Percentiles rank a stretch among this genome's conserved stretches.
phyloP scores from a whole-genome alignment of 2,329 filamentous ascomycete genomes.

The Trichophyton benhamiae region DNA sequence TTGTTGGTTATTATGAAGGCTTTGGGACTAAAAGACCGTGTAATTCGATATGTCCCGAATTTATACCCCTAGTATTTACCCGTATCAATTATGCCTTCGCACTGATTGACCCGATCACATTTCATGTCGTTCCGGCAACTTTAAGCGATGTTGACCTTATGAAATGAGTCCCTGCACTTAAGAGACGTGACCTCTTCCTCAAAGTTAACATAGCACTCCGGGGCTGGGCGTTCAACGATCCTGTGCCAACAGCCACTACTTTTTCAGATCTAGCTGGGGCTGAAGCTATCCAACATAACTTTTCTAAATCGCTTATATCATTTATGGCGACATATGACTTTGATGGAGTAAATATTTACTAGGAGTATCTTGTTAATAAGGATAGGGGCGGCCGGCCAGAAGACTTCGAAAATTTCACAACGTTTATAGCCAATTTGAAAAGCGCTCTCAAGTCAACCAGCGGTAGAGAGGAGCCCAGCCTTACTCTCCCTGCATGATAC shows the following conservation, averaged over 20 bases:
- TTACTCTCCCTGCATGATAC: constrained; percentile 12
- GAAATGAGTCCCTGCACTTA: constrained; percentile 19
- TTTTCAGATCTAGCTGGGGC: constrained; percentile 17
- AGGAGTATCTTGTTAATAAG: constrained; percentile 30
- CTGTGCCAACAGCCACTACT: constrained; percentile 15
- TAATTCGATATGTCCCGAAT: constrained; percentile 12
- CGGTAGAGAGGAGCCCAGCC: constrained; percentile 9
- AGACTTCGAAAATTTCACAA: constrained; percentile 26
- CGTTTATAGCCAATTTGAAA: constrained; percentile 15
- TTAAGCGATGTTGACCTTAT: constrained; percentile 19
- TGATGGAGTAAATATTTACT: constrained; percentile 39
- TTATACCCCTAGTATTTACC: constrained; percentile 12
- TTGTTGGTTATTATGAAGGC: constrained; percentile 28
- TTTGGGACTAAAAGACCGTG: constrained; percentile 16
- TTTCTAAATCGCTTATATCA: constrained; percentile 26
- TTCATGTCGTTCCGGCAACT: constrained; percentile 27
- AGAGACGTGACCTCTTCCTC: constrained; percentile 19
- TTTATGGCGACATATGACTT: constrained; percentile 36
- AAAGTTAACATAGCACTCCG: constrained; percentile 29
- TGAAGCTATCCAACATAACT: constrained; percentile 17
- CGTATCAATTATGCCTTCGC: constrained; percentile 31
- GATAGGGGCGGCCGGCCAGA: constrained; percentile 27
- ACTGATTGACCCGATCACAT: constrained; percentile 27
- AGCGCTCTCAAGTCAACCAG: constrained; percentile 10
- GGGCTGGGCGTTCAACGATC: constrained; percentile 32